Base-by-base conservation (phyloP, 345 rosid genomes). In the Salix dunnii region DNA sequence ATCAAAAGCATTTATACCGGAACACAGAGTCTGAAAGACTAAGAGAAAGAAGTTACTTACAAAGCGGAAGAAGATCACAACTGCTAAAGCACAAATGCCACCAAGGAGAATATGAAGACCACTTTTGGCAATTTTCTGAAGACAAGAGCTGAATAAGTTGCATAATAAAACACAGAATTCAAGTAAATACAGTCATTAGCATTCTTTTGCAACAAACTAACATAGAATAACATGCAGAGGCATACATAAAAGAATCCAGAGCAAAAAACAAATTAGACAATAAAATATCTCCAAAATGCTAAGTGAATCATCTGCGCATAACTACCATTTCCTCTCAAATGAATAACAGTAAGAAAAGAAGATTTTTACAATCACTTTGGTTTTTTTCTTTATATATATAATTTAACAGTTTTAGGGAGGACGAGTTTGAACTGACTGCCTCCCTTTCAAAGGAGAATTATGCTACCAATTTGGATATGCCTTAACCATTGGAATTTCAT, bases 81-180 rank as follows among this genome's bases (percentile, higher is more conserved):
- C 87, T 21, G 94, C 86, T 79, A 95, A 79, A 79, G 97, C 97
- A 80, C 99, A 93, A 33, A 95, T 78, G 67, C 99, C 97, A 74
- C 96, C 96, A 58, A 93, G 88, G 74, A 95, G 97, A 71, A 95
- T 90, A 76, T 91, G 96, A 83, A 93, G 94, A 83, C 99, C 99
- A 68, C 92, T 95, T 84, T 23, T 90, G 20, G 99, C 97, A 61
- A 97, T 93, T 90, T 84, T 95, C 99, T 95, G 87, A 84, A 79
- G 25, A 73, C 31, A 36, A 76, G 76, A 78, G 38, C 46, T 40
- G 3, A 70, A 68, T 18, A 40, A 1, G 53, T 80, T 60, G 70
- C 58, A 67, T 55, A 72, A 63, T 55, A 72, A n/a, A 70, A 1
- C 12, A 31, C 53, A 60, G 14, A 20, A 79, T 35, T 35, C 78